Base-by-base conservation (phyloP, 2,329 filamentous ascomycete genomes). In the Trichophyton verrucosum region DNA sequence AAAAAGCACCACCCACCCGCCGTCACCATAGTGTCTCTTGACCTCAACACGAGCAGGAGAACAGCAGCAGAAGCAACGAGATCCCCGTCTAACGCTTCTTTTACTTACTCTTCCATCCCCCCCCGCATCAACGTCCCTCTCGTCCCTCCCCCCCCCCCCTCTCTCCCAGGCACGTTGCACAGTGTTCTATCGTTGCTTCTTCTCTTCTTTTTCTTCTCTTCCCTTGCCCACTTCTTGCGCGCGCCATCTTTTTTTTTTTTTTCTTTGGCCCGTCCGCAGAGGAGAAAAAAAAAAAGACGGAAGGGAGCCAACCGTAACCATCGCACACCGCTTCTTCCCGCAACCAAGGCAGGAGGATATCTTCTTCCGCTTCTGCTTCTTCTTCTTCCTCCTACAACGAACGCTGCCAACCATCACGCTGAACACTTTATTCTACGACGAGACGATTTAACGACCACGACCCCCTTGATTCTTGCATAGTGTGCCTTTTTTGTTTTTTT, bases 311-410 rank as follows among this genome's bases (percentile, higher is more conserved):
- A 51, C 61, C 44, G 40, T 51, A 59, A 58, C 40, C 6, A 38
- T 13, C 40, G 7, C 61, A 47, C 49, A 53, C 49, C 49, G 49
- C 49, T 24, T 53, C 49, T 60, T 59, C 60, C 33, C 33, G 57
- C 61, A 57, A 47, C 62, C 57, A 55, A 44, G 40, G 40, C 40
- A 44, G 40, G 15, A 44, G 40, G n/a, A 44, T 44, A 44, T 47
- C 51, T 33, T 60, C 62, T 60, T 58, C 47, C 55, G 8, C 33
- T 38, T 38, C 33, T 38, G 33, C 55, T 55, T 59, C 55, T 49
- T 57, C 58, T 53, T 58, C 60, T 58, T 51, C 55, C 60, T 47
- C 62, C 60, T 53, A 61, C 57, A 60, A 46, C 58, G 62, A 58
- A 63, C 55, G 57, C 56, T 33, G 15, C 57, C 36, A 53, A 44